Conservation (phyloP, 345 rosid genomes). For the Sisymbrium altissimum region DNA sequence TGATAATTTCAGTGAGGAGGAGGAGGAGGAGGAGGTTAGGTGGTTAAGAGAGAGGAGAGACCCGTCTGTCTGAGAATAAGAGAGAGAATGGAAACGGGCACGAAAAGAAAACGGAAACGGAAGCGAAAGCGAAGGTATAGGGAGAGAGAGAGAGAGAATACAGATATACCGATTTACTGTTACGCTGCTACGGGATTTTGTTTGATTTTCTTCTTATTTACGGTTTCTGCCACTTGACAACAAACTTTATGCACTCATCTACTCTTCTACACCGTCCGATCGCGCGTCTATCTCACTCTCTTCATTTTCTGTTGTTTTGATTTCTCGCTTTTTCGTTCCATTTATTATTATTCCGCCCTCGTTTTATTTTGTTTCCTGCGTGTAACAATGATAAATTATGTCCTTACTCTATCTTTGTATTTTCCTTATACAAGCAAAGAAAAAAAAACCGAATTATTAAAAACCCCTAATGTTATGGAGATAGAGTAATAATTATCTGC, state of each 20-base stretch:
- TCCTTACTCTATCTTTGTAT: background rate
- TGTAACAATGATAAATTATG: background rate
- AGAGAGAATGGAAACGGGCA: conserved; percentile 11
- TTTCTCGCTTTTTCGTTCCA: background rate
- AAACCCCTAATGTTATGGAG: too few relatives aligned
- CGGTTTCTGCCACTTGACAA: conserved; percentile 24
- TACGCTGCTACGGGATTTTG: conserved; percentile 28
- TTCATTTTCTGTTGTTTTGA: background rate
- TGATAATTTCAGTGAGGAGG: background rate
- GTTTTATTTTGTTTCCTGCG: background rate
- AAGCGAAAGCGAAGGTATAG: conserved; percentile 8
- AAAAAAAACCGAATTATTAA: background rate
- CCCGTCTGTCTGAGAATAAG: background rate
- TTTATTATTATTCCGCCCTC: background rate
- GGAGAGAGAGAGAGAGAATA: background rate
- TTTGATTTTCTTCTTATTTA: conserved; percentile 1
- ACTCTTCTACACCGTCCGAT: conserved; percentile 11
- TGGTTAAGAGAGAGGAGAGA: conserved; percentile 19
- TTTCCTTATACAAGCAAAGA: background rate
- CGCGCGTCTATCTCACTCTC: conserved; percentile 18
- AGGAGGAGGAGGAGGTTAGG: conserved; percentile 1
- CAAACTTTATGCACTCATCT: conserved; percentile 4
- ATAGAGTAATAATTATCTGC: background rate
- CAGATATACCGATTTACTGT: conserved; percentile 23
- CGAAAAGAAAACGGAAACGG: background rate